Base-by-base conservation (phyloP, 177 flowering plant species). In the Vitis hybrid region DNA sequence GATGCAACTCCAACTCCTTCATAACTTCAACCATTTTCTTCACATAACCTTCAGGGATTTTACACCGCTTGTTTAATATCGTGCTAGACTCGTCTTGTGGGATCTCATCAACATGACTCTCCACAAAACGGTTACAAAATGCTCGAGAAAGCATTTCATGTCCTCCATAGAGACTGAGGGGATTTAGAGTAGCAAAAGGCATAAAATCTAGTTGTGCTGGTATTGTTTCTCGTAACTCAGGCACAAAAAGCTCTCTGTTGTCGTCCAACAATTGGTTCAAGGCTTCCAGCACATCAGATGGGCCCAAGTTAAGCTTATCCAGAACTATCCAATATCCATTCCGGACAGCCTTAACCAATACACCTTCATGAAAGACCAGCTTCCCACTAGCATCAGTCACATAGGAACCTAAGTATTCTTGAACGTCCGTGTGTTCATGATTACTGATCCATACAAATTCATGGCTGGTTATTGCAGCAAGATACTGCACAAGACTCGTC, bases 121-220 rank as follows among this genome's bases (percentile, higher is more conserved):
- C 99, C 69, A 96, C 93, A 86, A 96, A 96, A 58, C 97, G 93
- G 70, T 96, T 96, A 46, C 97, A 89, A 70, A 96, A 92, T 52
- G 99, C 99, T 79, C 97, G 86, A 51, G 99, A 96, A 69, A 96
- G 97, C 82, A 92, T 84, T 81, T 96, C 91, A 57, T 98, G 91
- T 49, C 99, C 99, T 62, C 92, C 97, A 83, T 96, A 96, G 18
- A 49, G 86, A n/a, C n/a, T 87, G 9, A 98, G 99, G 8, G 99
- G 99, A 72, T 96, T 96, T 77, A 93, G 99, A 46, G 98, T 96
- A 13, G 99, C 97, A 81, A 96, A 96, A 72, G 93, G 91, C 99
- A 93, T 93, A 85, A 96, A 96, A 75, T 93, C 75, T 60, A 90
- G 89, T 78, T 96, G 98, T n/a, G 99, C 91, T 14, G 67, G 76